Base-by-base conservation (phyloP, 1,139 yeast species). In the Saccharomyces hybrid region DNA sequence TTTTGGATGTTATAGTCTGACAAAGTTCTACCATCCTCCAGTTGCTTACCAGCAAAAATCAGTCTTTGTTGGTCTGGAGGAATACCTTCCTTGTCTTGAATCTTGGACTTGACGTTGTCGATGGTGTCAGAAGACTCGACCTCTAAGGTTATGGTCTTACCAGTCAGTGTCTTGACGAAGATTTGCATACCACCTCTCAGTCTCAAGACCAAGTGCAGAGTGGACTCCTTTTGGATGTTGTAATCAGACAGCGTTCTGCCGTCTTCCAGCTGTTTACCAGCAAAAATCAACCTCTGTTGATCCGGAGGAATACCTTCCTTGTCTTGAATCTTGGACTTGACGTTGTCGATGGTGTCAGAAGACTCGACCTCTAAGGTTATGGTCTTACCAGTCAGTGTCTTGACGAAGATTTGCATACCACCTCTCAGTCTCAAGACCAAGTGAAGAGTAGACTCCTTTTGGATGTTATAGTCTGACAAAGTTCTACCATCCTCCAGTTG, bases 221-320 rank as follows among this genome's bases (percentile, higher is more conserved):
- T 81, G 28, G 86, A 81, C 66, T 81, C 86, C 71, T 82, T 82
- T 71, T 82, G 86, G 58, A 82, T 82, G 74, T 82, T 82, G 79
- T 81, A 82, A 68, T 80, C 86, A 47, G 86, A 81, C 47, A 82
- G 69, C 29, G 86, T 81, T 78, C 86, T 80, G 52, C 86, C 86
- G 57, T 82, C 86, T 71, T 82, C 86, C 63, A 81, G 73, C 79
- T 90, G 97, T 82, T 90, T 91, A 84, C 98, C 98, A 73, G 97
- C 98, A 75, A 91, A 91, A 82, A 91, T 89, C 75, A 91, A 83
- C 80, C 97, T 87, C 81, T 91, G 97, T 78, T 90, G 97, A 78
- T 90, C 98, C 66, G 97, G 96, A 76, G 97, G 97, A 70, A 91
- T 90, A 72, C 97, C 97, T 78, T 90, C 97, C 82, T 89, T 89